Base-by-base conservation (phyloP, 306 rosid species). In the Quercus variabilis region DNA sequence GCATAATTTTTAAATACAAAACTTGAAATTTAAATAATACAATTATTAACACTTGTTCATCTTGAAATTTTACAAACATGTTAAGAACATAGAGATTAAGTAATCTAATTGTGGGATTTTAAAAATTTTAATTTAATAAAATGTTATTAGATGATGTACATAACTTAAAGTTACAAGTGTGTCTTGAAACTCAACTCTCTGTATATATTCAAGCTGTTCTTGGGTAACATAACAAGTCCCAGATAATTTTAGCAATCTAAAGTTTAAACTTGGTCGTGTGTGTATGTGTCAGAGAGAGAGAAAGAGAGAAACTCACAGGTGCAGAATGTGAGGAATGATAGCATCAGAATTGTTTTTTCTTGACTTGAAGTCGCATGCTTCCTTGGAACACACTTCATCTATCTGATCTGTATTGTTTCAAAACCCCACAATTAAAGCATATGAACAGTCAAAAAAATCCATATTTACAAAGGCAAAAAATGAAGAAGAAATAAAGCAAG, bases 281-380 rank as follows among this genome's bases (percentile, higher is more conserved):
- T 2, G 35, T 31, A 58, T 38, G 52, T 19, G 18, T 38, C 4
- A 23, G 17, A 33, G 6, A 31, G 6, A 31, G 46, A 58, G 28
- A 11, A 52, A 15, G 26, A 73, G 18, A 0, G 25, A 52, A 8
- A 30, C 88, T 85, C 57, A 91, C 98, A 94, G 67, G 77, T 81
- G 88, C n/a, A 92, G 87, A 69, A 94, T 82, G 79, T 89, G 92
- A 64, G 97, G 97, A 43, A 94, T 79, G 28, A 94, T 60, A 41
- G 8, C 4, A 82, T 90, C 91, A 55, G 88, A 64, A 8, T 78
- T 38, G 69, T 74, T 69, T 52, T 81, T 88, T 54, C 28, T 78
- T 17, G 80, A 7, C 20, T 21, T 9, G 10, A 13, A 51, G 43
- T 88, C 83, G 33, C 55, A 46, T 0, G 85, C 63, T 35, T 65